These are phyloP conservation scores for Anisodus tanguticus DNA, from an alignment of 257 asterid species.

Conservation along the genomic window DNA sequence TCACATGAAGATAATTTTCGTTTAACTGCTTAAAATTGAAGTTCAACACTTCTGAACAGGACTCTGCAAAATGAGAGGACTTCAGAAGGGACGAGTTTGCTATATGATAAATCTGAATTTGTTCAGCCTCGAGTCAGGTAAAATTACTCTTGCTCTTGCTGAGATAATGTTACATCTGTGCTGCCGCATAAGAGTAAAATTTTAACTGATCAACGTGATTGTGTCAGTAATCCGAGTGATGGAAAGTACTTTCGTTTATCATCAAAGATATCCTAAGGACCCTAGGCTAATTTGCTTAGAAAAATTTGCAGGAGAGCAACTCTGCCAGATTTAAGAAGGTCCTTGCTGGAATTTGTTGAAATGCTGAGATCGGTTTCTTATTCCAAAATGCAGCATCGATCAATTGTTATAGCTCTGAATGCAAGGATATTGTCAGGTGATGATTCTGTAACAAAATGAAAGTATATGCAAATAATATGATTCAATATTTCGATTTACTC, in stretches of 20 bases:
- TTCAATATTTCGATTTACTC: neutral
- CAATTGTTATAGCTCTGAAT: neutral
- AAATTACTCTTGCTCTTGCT: neutral
- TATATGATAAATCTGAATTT: neutral
- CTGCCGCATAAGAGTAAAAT: neutral
- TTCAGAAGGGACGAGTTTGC: neutral
- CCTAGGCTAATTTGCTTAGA: neutral
- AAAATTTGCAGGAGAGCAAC: neutral
- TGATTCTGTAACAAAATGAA: neutral
- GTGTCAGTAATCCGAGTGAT: neutral
- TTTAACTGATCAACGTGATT: neutral
- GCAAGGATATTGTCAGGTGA: neutral
- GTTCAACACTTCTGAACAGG: constrained; percentile 17
- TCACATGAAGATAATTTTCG: neutral
- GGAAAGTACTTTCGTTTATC: neutral
- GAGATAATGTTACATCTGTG: neutral
- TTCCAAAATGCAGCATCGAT: neutral
- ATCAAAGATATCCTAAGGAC: neutral
- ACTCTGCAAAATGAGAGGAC: neutral
- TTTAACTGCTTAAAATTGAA: neutral
- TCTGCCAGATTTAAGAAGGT: too few relatives aligned
- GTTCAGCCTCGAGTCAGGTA: neutral
- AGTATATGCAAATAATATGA: neutral
- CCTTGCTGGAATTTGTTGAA: neutral
- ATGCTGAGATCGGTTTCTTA: neutral